Conservation (phyloP, 129 eudicot genomes). For the sunflower (Helianthus annuus) region DNA sequence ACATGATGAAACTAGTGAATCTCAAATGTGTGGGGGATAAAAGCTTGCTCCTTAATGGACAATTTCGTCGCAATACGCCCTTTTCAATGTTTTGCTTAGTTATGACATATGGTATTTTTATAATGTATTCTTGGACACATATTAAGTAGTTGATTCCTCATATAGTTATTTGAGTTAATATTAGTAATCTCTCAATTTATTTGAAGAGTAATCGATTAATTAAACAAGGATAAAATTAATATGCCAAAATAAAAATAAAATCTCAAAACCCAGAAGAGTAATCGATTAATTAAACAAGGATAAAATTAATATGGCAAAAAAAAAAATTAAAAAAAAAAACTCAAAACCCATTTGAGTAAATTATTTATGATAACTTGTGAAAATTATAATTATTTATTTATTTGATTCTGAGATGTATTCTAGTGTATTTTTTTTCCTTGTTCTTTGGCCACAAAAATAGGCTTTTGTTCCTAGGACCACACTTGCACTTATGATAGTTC, state of each 20-base stretch:
- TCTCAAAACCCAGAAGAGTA: too few relatives aligned
- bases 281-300: too few relatives aligned
- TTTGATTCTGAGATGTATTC: slow-evolving; percentile 33
- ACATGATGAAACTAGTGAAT: background rate
- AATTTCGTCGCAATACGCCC: too few relatives aligned
- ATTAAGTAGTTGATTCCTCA: background rate
- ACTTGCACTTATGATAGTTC: slow-evolving; percentile 35
- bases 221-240: too few relatives aligned
- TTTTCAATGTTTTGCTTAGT: too few relatives aligned
- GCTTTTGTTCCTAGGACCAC: slow-evolving; percentile 38
- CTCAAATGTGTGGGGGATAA: too few relatives aligned
- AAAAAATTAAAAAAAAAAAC: too few relatives aligned
- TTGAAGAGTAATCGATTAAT: too few relatives aligned
- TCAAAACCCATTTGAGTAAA: too few relatives aligned
- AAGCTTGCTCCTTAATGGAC: background rate
- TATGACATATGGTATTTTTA: background rate
- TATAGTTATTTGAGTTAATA: background rate
- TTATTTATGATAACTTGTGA: background rate
- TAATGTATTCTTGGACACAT: background rate
- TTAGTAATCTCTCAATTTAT: background rate
- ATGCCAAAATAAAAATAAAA: too few relatives aligned
- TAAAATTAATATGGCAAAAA: too few relatives aligned
- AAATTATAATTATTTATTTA: background rate
- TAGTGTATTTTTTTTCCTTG: slow-evolving; percentile 19
- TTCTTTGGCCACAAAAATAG: slow-evolving; percentile 35